A percentile compares a stretch with the other conserved stretches of the same genome.
Evolutionary conservation across 2,329 filamentous ascomycete species (phyloP).

Genomic region (Fusarium drepaniforme): DNA sequence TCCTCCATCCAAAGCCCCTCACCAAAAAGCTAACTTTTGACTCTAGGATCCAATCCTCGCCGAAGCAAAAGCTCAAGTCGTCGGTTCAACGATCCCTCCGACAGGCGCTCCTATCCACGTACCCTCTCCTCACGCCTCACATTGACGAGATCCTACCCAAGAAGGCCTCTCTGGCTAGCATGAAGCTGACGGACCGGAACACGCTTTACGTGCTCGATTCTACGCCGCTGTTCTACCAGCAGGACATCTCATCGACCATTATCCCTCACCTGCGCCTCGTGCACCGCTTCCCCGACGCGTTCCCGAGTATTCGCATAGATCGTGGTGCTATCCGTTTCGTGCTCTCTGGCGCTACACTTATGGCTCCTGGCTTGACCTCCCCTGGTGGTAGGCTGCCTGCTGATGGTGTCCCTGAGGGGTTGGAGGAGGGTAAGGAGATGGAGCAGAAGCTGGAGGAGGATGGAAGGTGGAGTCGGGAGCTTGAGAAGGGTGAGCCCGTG

Average conservation of each 20-base stretch:
- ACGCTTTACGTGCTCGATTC: constrained; percentile 87
- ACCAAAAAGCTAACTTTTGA: constrained; percentile 30
- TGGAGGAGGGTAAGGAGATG: constrained; percentile 57
- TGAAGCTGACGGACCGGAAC: constrained; percentile 93
- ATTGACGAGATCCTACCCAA: constrained; percentile 97
- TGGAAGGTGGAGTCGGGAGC: constrained; percentile 72
- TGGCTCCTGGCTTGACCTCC: constrained; percentile 94
- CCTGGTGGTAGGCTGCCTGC: constrained; percentile 83
- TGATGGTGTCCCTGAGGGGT: constrained; percentile 49
- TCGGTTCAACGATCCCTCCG: constrained; percentile 91
- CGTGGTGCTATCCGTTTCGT: constrained; percentile 97
- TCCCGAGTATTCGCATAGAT: constrained; percentile 90
- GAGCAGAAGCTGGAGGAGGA: constrained; percentile 59
- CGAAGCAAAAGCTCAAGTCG: constrained; percentile 97
- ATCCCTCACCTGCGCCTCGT: constrained; percentile 91
- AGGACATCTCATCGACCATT: constrained; percentile 78
- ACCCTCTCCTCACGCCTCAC: constrained; percentile 85
- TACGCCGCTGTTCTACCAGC: constrained; percentile 91
- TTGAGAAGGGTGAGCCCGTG: constrained; percentile 86
- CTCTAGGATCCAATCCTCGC: constrained; percentile 71
- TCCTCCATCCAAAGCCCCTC: constrained; percentile 2
- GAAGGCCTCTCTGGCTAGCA: constrained; percentile 88
- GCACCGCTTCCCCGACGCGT: constrained; percentile 88
- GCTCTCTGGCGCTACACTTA: constrained; percentile 90
- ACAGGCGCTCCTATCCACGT: constrained; percentile 83